Base-by-base conservation (phyloP, 768 basidiomycete species). In the Rhodosporidiobolus sp. region DNA sequence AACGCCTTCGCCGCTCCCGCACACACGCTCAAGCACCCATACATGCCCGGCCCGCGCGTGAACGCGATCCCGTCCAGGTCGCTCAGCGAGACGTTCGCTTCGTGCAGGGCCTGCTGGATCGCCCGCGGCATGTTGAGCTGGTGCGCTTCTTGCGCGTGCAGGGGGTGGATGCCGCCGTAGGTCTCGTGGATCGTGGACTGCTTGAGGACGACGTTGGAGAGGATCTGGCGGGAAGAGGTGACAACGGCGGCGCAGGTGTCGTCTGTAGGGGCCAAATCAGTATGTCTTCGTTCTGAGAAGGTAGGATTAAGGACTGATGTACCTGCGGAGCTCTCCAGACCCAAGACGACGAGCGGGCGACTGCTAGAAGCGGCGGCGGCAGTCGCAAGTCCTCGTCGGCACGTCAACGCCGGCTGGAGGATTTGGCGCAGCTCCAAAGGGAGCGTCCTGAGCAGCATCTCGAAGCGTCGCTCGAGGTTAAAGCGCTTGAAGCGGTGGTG, bases 201-300 rank as follows among this genome's bases (percentile, higher is more conserved):
- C 79, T 90, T 91, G 50, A 91, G 82, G 71, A 98, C 89, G 9
- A 97, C 86, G 80, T 94, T 95, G 4, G 92, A 88, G 64, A 90
- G 86, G 52, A 98, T 81, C 52, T 76, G 61, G 84, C 78, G 85
- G 14, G 86, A 83, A 1, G 89, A 90, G 28, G 86, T 86, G 48
- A 99, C 89, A 61, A 98, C 84, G 1, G 94, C 90, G 24, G 89
- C 92, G 77, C 93, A 95, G 2, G 93, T 91, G 79, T 98, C 96
- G 80, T 99, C 95, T 59, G 75, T n/a, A 7, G 9, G 50, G 24
- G 28, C 24, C 28, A 20, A 30, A 28, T 14, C 43, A 3, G 62
- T 63, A n/a, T n/a, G n/a, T n/a, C n/a, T n/a, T n/a, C n/a, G n/a
- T n/a, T n/a, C n/a, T n/a, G n/a, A n/a, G n/a, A n/a, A n/a, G n/a